Conservation (phyloP, 129 eudicot genomes). For the Smallanthus sonchifolius region DNA sequence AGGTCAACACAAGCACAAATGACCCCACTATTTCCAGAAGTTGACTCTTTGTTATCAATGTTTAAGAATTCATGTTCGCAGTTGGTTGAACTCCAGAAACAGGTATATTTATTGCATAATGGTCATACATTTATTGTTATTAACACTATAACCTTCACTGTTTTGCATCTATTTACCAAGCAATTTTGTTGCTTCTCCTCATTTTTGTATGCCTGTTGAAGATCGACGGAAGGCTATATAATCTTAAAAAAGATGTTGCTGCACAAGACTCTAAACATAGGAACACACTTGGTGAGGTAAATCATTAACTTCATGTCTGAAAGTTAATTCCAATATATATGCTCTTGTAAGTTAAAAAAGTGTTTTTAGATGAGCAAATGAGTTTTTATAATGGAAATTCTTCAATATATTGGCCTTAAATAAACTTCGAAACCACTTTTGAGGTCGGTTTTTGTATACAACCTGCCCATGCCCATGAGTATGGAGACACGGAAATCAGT, state of each 20-base stretch:
- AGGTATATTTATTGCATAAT: slow-evolving; percentile 38
- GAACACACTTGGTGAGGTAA: slow-evolving; percentile 90
- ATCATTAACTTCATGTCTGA: slow-evolving; percentile 4
- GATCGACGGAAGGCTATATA: slow-evolving; percentile 74
- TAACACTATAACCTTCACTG: neutral
- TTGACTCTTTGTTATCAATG: slow-evolving; percentile 74
- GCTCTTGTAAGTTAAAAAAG: neutral
- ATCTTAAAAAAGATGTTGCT: slow-evolving; percentile 80
- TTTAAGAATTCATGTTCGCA: slow-evolving; percentile 86
- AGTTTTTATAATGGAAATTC: neutral
- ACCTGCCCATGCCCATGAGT: neutral
- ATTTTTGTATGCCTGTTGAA: slow-evolving; percentile 25
- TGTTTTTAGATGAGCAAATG: neutral
- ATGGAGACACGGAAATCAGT: slow-evolving; percentile 4
- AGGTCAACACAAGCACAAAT: slow-evolving; percentile 50
- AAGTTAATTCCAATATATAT: neutral
- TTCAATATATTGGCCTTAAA: neutral
- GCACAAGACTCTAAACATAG: slow-evolving; percentile 89
- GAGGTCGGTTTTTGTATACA: neutral
- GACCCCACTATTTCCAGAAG: slow-evolving; percentile 89
- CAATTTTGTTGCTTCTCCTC: neutral
- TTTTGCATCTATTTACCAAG: slow-evolving; percentile 12
- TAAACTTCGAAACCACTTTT: neutral
- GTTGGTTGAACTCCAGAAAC: slow-evolving; percentile 69
- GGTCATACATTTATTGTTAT: neutral